A percentile compares a stretch with the other conserved stretches of the same genome.
Evolutionary conservation across 2,329 filamentous ascomycete genomes (phyloP).

Genomic region (Xylaria polymorpha): DNA sequence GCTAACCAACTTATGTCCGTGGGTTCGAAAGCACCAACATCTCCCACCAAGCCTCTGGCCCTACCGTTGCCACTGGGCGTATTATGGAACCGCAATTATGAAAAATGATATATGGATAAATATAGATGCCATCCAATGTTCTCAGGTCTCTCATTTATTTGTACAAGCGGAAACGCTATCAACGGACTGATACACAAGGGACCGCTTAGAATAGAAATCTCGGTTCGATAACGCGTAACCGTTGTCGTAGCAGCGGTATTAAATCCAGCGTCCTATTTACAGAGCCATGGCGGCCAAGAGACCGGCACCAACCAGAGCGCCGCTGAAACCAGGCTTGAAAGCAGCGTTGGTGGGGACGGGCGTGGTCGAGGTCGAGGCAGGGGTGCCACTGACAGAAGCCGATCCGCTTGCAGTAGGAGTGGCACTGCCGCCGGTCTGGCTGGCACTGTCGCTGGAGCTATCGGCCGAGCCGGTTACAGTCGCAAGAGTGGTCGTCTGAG

Average conservation of each 20-base stretch:
- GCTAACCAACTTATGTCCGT: constrained; percentile 26
- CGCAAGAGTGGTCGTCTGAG: constrained; percentile 42
- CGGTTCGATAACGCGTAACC: constrained; percentile 39
- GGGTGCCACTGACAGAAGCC: constrained; percentile 3
- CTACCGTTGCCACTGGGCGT: constrained; percentile 15
- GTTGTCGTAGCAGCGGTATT: constrained; percentile 17
- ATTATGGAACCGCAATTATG: constrained; percentile 47
- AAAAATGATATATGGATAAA: constrained; percentile 39
- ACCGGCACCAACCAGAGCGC: constrained; percentile 44
- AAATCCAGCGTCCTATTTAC: constrained; percentile 38
- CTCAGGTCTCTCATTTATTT: constrained; percentile 23
- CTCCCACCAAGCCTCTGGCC: constrained; percentile 35
- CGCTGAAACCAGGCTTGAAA: constrained; percentile 45
- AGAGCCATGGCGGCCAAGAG: constrained; percentile 45
- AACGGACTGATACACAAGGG: constrained; percentile 40
- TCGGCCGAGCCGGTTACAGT: constrained; percentile 31
- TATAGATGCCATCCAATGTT: constrained; percentile 32
- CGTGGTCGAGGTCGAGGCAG: constrained; percentile 26
- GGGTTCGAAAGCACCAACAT: constrained; percentile 20
- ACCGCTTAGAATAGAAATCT: constrained; percentile 44
- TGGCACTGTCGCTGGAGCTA: constrained; percentile 20
- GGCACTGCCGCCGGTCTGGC: constrained; percentile 28
- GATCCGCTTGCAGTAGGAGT: constrained; percentile 29
- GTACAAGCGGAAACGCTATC: constrained; percentile 33
- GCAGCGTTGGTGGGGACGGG: constrained; percentile 40